Evolutionary conservation across 768 basidiomycete genomes (phyloP), one percentile per base, ranked within the genome.

Genomic region (Boletus fagicola): DNA sequence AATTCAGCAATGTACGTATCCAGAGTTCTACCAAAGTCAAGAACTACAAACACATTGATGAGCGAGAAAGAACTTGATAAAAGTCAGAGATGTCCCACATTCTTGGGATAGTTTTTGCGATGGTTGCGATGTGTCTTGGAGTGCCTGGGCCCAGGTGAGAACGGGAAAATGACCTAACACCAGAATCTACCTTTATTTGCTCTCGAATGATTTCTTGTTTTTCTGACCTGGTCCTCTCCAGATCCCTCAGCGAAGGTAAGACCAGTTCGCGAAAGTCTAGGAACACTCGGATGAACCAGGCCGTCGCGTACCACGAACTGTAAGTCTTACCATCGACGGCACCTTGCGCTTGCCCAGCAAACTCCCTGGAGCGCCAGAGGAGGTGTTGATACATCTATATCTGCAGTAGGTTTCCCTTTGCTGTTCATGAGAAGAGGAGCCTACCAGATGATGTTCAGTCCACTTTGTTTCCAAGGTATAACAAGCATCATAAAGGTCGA

Each of bases 281-380:
- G 10, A 28, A 43, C 1, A 10, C 2, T 16, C 5, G 0, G 5
- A 9, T 56, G 9, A 63, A 20, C 18, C 7, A 16, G 24, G 18
- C 9, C 0, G n/a, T 20, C n/a, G 20, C 0, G n/a, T 24, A n/a
- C 24, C 1, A 42, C 2, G 0, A 28, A 4, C 2, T 16, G 30
- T 6, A 9, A 33, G 12, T 24, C 54, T 6, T 16, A 65, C 65
- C 65, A 6, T 65, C 65, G 5, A 65, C 65, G 12, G 35, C 18
- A 13, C 39, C 46, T 38, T 63, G 65, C 9, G 65, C 61, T 40
- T 65, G 52, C 8, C 58, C 65, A 44, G 65, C 65, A 42, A 63
- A 63, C 11, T 57, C 56, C 40, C 65, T 63, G 22, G 65, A 65
- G 13, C 50, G 58, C 58, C 65, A 66, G 8, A 66, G 54, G 42